Evolutionary conservation across 2,329 filamentous ascomycete genomes (phyloP).

Genomic region (Grosmannia serpens): DNA sequence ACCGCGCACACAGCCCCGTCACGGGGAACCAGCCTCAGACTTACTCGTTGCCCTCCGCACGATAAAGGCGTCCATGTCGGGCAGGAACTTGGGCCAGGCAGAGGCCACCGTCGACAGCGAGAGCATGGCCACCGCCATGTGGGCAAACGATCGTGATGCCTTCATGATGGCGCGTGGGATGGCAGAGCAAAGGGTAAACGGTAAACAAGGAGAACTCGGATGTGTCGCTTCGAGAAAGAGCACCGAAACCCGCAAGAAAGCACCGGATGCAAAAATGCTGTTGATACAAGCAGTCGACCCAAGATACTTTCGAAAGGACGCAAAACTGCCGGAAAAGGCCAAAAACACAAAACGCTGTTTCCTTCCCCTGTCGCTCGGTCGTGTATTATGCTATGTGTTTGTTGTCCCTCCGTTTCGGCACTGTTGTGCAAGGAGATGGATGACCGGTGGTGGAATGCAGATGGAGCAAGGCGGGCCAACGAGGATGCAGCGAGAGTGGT

Average conservation of each 20-base stretch:
- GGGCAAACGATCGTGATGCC: slow-evolving; percentile 30
- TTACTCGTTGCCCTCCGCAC: slow-evolving; percentile 25
- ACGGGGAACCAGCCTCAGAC: not conserved
- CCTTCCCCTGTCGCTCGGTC: no score
- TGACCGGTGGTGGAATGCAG: no score
- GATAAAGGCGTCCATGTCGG: slow-evolving; percentile 39
- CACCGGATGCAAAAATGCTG: not conserved
- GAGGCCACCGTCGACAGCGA: slow-evolving; percentile 39
- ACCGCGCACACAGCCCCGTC: no score
- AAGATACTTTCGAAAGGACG: no score
- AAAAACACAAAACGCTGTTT: no score
- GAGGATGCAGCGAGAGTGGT: no score
- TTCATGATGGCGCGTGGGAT: slow-evolving; percentile 6
- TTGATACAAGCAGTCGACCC: no score
- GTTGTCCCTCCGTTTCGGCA: no score
- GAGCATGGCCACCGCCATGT: slow-evolving; percentile 38
- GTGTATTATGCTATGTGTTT: no score
- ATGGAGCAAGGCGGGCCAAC: no score
- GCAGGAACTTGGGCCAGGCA: slow-evolving; percentile 39
- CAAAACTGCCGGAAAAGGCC: no score
- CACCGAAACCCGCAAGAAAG: not conserved
- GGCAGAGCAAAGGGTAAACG: not conserved
- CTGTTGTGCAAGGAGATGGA: no score
- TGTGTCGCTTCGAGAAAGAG: not conserved
- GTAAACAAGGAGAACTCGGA: not conserved